Base-by-base conservation (phyloP, 257 asterid species). In the Nemophila menziesii region DNA sequence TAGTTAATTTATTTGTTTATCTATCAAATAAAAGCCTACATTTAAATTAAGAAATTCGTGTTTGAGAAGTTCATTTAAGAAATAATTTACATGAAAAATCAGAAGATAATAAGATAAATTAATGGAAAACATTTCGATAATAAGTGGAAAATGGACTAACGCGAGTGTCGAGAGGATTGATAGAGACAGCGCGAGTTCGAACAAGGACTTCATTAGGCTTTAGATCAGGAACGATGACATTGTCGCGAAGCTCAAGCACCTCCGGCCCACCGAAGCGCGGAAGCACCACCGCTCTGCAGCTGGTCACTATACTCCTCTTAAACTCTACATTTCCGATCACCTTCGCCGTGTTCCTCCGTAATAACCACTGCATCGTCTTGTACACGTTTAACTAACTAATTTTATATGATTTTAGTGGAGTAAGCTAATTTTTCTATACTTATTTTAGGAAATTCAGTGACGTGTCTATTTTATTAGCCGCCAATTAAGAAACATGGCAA, bases 251-350 rank as follows among this genome's bases (percentile, higher is more conserved):
- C 71, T 90, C 80, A 55, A 90, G 65, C 50, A 80, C 80, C 50
- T 75, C 92, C 36, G 99, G 79, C 13, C 93, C 93, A 11, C 99
- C 99, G 65, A 81, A 90, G 39, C 89, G 82, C 33, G 84, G 96
- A 61, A 86, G 51, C 16, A 90, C 18, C 54, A 77, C 96, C 47
- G 94, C 94, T 51, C 92, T 77, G 49, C 99, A 85, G 58, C 71
- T 75, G 57, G 86, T 72, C 16, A 63, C 86, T 48, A 73, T 37
- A 14, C 62, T 68, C 54, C 93, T 66, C 47, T 18, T 49, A 33
- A 74, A 58, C 58, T 77, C 75, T 29, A 56, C 29, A 22, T 44
- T 57, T 49, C 70, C 67, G 51, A 44, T 41, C 3, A 40, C 52
- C 20, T 15, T 19, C 18, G 36, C 63, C 58, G 44, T 12, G 16